Base-by-base conservation (phyloP, 2,329 filamentous ascomycete genomes). In the Didymella segeticola region DNA sequence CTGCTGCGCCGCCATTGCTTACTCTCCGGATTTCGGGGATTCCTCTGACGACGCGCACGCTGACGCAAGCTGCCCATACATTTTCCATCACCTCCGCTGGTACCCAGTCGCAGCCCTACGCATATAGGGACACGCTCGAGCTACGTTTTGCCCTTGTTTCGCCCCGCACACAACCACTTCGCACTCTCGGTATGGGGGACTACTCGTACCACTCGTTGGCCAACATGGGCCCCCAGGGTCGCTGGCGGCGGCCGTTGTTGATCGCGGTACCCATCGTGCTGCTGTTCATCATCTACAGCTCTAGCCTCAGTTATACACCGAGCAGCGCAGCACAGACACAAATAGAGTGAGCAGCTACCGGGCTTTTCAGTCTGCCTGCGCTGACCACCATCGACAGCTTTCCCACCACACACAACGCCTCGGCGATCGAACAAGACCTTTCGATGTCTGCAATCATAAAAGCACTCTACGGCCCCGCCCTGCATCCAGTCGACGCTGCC, bases 391-490 rank as follows among this genome's bases (percentile, higher is more conserved):
- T 22, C 10, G 42, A 33, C 51, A 70, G 68, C 59, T 67, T 64
- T 39, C 66, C 66, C 1, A 53, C 57, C 25, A 56, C 60, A 1
- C 63, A 70, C 45, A 68, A 69, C 53, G 56, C 67, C 15, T 58
- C 67, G n/a, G 57, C 70, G 17, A 48, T 61, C 29, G 51, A 61
- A 31, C 63, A 68, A 47, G 69, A 74, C 54, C 37, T 62, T 1
- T 66, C 69, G n/a, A 74, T 74, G 70, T 47, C 61, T 14, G 68
- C 70, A n/a, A 70, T 75, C 45, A 69, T 75, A 43, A 71, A 72
- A 60, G 67, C 69, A 51, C 69, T 75, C 34, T 75, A 74, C 55
- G 61, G 62, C 37, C 71, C 71, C 37, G 68, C 74, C 33, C 43
- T 74, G 15, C 72, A 73, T 48, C 71, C 71, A 4, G 59, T 75